Evolutionary conservation across 2,329 filamentous ascomycete species (phyloP).

Genomic region (Colletotrichum lentis): DNA sequence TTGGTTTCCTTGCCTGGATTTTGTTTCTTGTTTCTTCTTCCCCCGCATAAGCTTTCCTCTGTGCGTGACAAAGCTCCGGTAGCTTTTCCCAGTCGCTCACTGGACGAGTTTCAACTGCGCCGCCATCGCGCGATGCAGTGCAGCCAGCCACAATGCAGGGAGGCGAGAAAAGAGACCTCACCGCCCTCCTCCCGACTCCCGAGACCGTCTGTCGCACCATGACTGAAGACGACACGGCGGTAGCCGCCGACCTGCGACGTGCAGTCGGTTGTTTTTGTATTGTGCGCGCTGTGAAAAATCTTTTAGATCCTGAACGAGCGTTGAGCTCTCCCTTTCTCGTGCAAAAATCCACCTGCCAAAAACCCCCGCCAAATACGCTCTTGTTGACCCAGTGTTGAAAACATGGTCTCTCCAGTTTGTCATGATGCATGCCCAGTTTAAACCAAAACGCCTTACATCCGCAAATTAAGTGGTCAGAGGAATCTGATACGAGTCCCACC

Average conservation of each 20-base stretch:
- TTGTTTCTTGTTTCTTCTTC: no score
- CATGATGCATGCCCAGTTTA: conserved; percentile 29
- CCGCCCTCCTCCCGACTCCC: background rate
- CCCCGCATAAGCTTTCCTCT: no score
- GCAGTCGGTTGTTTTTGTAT: conserved; percentile 15
- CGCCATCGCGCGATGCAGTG: no score
- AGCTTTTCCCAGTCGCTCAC: no score
- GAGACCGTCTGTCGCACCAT: background rate
- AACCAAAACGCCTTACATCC: conserved; percentile 22
- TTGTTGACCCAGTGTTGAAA: conserved; percentile 40
- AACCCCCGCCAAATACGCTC: conserved; percentile 34
- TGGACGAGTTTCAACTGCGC: no score
- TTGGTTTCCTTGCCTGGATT: no score
- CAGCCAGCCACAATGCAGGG: conserved; percentile 1
- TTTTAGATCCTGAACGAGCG: conserved; percentile 31
- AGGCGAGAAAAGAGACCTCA: background rate
- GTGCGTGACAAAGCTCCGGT: no score
- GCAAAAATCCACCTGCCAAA: conserved; percentile 28
- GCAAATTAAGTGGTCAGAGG: conserved; percentile 25
- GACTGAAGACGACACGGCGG: background rate
- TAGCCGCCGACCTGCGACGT: conserved; percentile 13
- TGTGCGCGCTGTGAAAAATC: background rate
- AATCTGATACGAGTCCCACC: background rate
- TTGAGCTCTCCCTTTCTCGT: conserved; percentile 38
- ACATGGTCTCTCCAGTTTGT: conserved; percentile 34